Conservation (phyloP, 495 filamentous ascomycete genomes). For the Cercophora sp. region DNA sequence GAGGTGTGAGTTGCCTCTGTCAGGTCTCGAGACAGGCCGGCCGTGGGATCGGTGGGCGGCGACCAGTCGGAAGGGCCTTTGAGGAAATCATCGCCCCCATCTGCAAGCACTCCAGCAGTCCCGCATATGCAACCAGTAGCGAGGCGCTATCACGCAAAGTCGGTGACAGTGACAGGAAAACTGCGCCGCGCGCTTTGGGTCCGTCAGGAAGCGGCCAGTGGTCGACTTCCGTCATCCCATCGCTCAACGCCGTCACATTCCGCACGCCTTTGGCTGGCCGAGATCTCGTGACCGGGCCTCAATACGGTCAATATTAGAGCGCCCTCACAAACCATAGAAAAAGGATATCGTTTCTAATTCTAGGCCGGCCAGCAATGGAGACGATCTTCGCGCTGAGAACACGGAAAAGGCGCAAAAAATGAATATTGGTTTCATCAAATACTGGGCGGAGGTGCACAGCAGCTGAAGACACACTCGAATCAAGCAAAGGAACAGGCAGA, state of each 20-base stretch:
- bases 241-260: no score
- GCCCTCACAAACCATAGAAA: neutral
- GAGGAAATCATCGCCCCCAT: slow-evolving; percentile 3
- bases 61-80: slow-evolving; percentile 22
- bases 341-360: no score
- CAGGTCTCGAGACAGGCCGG: slow-evolving; percentile 3
- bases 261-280: neutral
- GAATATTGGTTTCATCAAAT: no score
- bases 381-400: no score
- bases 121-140: slow-evolving; percentile 15
- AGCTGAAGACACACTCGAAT: no score
- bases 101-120: slow-evolving; percentile 30
- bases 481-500: no score
- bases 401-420: no score
- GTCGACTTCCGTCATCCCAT: neutral
- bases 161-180: slow-evolving; percentile 12
- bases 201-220: neutral
- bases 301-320: neutral
- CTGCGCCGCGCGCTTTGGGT: slow-evolving; percentile 16
- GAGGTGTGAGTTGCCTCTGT: neutral
- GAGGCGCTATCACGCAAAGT: slow-evolving; percentile 9
- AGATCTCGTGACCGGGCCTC: neutral
- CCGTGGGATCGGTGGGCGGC: slow-evolving; percentile 6
- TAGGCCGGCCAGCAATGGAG: no score
- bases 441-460: no score